Evolutionary conservation across 2,329 filamentous ascomycete species (phyloP), one percentile per base, ranked within the genome.

Genomic region (Neophaeococcomyces aloes): DNA sequence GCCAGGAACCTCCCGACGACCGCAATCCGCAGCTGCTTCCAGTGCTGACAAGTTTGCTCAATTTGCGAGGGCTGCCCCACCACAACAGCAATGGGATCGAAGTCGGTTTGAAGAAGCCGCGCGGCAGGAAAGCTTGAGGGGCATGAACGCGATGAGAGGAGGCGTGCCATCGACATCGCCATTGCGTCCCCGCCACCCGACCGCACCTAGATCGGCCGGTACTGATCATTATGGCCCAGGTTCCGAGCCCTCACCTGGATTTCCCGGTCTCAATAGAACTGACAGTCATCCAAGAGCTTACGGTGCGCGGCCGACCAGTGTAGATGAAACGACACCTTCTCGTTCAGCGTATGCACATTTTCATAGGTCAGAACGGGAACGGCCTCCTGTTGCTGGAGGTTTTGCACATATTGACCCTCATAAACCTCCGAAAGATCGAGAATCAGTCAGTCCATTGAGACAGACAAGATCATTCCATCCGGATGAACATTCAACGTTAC

Each of bases 281-380:
- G 59, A 66, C 21, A 62, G 64, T 3, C 63, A 67, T 3, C 71
- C 72, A 52, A 18, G 39, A 34, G 76, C 74, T 3, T 80, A 78
- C 54, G 72, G 76, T 44, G 75, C 76, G 15, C 68, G 68, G n/a
- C 67, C 67, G 5, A 67, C 74, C 25, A 74, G 71, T n/a, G 73
- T 68, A 29, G 76, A 79, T 54, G 76, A 79, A 52, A 67, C 72
- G 29, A 73, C 73, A 57, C 75, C 75, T 17, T 49, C 53, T 21
- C 57, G 61, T 14, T 70, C 71, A 2, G 68, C 72, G n/a, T 72
- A 72, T 52, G 60, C 59, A 15, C 66, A 57, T 42, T 54, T 25
- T 29, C 19, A 42, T 32, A 17, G 39, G 13, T 42, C 58, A 4
- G 54, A 44, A 34, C 44, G 47, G 11, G 39, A 48, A 25, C 49